These are phyloP conservation scores for Angomonas deanei DNA, from an alignment of 208 protist genomes.

Conservation along the genomic window DNA sequence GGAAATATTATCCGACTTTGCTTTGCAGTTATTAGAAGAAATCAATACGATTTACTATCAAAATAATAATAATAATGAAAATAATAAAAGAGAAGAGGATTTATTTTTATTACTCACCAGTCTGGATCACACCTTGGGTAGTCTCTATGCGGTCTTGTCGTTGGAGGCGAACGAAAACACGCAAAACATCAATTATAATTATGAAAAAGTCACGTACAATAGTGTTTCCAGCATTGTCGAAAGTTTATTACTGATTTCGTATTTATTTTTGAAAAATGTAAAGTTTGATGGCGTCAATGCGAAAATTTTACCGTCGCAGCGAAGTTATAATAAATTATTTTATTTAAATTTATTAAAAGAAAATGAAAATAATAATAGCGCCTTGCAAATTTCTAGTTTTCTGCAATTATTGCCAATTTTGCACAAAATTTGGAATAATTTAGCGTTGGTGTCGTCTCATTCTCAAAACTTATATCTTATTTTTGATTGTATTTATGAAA, in stretches of 20 bases:
- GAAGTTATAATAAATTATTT: not conserved
- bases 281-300: not conserved
- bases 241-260: not conserved
- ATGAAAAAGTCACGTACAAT: constrained; percentile 39
- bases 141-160: constrained; percentile 40
- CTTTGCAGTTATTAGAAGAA: constrained; percentile 22
- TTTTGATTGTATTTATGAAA: not conserved
- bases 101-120: constrained; percentile 19
- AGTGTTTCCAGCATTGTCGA: not conserved
- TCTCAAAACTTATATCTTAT: not conserved
- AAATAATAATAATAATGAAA: not conserved
- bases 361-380: too few relatives aligned
- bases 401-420: not conserved
- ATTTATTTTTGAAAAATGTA: not conserved
- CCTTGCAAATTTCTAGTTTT: too few relatives aligned
- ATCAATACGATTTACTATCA: too few relatives aligned
- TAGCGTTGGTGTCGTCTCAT: not conserved
- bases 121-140: constrained; percentile 52
- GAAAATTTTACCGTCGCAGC: not conserved
- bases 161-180: constrained; percentile 55
- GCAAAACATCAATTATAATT: constrained; percentile 46
- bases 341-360: too few relatives aligned
- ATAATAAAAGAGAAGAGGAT: not conserved
- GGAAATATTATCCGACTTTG: constrained; percentile 36
- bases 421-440: not conserved